A percentile compares a stretch with the other conserved stretches of the same genome.
Conservation (phyloP, 2,329 filamentous ascomycete genomes). For the Hymenoscyphus repandus region DNA sequence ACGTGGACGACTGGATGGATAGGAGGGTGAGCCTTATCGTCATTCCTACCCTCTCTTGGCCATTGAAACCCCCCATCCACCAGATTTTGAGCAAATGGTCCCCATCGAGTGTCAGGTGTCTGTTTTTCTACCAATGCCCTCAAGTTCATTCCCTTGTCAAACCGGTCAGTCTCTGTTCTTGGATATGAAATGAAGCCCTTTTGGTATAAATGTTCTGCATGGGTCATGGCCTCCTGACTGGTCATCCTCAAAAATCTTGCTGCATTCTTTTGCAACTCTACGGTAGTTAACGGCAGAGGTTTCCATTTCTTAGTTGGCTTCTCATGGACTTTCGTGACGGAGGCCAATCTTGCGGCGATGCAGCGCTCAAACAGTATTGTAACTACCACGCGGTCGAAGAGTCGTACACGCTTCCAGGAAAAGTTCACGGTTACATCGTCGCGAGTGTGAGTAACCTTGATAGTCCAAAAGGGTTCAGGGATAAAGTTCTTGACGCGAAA, state of each 20-base stretch:
- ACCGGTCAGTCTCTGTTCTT: conserved; percentile 93
- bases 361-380: conserved; percentile 83
- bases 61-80: conserved; percentile 72
- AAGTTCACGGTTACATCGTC: conserved; percentile 79
- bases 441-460: conserved; percentile 75
- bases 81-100: conserved; percentile 70
- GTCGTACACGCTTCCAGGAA: conserved; percentile 71
- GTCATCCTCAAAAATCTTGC: conserved; percentile 85
- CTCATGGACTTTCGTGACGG: conserved; percentile 78
- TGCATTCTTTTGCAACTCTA: conserved; percentile 94
- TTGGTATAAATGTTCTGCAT: conserved; percentile 84
- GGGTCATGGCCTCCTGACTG: conserved; percentile 82
- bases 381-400: conserved; percentile 83
- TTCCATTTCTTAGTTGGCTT: conserved; percentile 94
- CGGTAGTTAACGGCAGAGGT: conserved; percentile 86
- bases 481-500: conserved; percentile 91
- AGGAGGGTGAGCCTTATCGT: conserved; percentile 95
- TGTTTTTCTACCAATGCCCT: conserved; percentile 78
- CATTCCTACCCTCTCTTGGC: conserved; percentile 77
- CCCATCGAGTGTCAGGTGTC: conserved; percentile 71
- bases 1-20: conserved; percentile 94
- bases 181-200: conserved; percentile 97
- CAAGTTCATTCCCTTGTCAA: conserved; percentile 85
- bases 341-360: conserved; percentile 67
- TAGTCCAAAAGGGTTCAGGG: conserved; percentile 87